Base-by-base conservation (phyloP, 2,329 filamentous ascomycete genomes). In the Cercospora canescens region DNA sequence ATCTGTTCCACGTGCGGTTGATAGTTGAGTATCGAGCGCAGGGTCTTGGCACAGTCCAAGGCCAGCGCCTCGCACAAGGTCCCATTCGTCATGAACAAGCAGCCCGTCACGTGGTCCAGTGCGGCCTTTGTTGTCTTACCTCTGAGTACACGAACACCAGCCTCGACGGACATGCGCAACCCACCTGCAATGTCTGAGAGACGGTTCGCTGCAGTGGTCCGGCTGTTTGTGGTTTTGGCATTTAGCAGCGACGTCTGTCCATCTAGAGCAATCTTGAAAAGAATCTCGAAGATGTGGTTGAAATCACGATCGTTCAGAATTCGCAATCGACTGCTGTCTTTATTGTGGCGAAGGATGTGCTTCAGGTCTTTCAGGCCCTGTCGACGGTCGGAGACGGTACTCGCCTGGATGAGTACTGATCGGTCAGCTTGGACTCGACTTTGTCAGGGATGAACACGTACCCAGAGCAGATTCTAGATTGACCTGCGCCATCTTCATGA, bases 41-140 rank as follows among this genome's bases (percentile, higher is more conserved):
- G 81, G 21, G 89, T 86, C 80, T 92, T 96, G 70, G 92, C 85
- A 76, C 97, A 96, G 74, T 95, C 88, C 57, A 88, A 84, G 26
- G 89, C 81, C 5, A 99, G 83, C 12, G 91, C 89, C 64, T 88
- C 84, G 69, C 92, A 88, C 62, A 90, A 86, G 2, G 82, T 84
- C 14, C 88, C 88, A 1, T 88, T 86, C 3, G 96, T 82, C 21
- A 66, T 48, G 21, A 65, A 64, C 9, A 76, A 64, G 18, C 88
- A 88, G 70, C 97, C 89, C 3, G 88, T 89, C 67, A 98, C 90
- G 78, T 97, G 93, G 69, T 93, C 89, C 69, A 96, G 83, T 16
- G 97, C 81, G 6, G 91, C 87, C 71, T 89, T 86, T n/a, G 94
- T 83, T 0, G 93, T 94, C 76, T 93, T 96, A 66, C 84, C 83